Base-by-base conservation (phyloP, 352 stramenopile genomes). In the Pilasporangium apinafurcum region DNA sequence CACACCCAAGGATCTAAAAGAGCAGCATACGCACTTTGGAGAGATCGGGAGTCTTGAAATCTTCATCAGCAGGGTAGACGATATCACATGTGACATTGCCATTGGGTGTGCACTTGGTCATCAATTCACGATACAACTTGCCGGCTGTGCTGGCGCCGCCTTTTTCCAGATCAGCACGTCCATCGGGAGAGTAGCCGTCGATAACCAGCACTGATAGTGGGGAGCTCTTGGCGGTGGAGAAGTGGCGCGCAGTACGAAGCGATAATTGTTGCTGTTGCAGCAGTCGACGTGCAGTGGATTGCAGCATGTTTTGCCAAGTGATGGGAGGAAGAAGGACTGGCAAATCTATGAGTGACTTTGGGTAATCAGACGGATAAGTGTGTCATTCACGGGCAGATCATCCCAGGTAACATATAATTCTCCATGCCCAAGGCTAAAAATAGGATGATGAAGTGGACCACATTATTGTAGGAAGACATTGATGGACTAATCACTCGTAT, bases 121-220 rank as follows among this genome's bases (percentile, higher is more conserved):
- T 36, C 33, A 90, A 58, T 30, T 72, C 48, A 14, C 65, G 51
- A 56, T 90, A 90, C 22, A 90, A 63, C 42, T 84, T 78, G 49
- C 74, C 73, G 13, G 78, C 78, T 21, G 73, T 86, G 33, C 59
- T 80, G 30, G 74, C 78, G 34, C 78, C 78, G 16, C 71, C 73
- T 21, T 62, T 70, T 56, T 82, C 55, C 44, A 91, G 69, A 22
- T 86, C 75, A 13, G 61, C 65, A 31, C 78, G 68, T 13, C 75
- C 78, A 26, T 88, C 70, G 10, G 63, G 60, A n/a, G 73, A 74
- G 59, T 91, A 91, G 36, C 78, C 73, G 43, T 88, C 78, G 14
- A 91, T 86, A 36, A 91, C 58, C n/a, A 91, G 55, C 40, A 86
- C 52, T 14, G 70, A 80, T 14, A 86, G 50, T 18, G 68, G 58